Conservation (phyloP, 1,284 basidiomycete genomes). For the Dichomitus squalens region DNA sequence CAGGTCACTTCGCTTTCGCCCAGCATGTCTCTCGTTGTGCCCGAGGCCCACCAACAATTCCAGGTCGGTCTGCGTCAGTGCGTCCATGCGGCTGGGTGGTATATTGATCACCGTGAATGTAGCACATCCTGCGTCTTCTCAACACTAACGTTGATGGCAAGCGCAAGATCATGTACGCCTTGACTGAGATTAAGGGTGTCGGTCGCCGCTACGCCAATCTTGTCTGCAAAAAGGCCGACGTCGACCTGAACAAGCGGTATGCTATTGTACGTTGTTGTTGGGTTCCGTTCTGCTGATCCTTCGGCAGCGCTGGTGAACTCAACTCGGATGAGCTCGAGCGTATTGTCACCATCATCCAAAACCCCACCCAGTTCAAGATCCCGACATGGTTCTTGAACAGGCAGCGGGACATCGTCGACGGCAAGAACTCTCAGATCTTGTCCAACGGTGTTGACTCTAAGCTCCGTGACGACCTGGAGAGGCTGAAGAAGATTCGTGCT, state of each 20-base stretch:
- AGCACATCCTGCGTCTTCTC: slow-evolving; percentile 98
- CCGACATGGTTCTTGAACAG: slow-evolving; percentile 99
- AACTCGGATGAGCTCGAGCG: slow-evolving; percentile 99
- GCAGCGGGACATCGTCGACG: slow-evolving; percentile 97
- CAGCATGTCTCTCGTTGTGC: slow-evolving; percentile 91
- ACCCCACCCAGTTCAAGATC: slow-evolving; percentile 99
- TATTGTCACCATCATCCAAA: slow-evolving; percentile 99
- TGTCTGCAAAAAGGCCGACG: slow-evolving; percentile 99
- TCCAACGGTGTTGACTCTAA: slow-evolving; percentile 99
- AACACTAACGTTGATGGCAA: slow-evolving; percentile 99
- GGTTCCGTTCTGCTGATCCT: background rate
- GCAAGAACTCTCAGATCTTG: slow-evolving; percentile 95
- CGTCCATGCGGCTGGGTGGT: background rate
- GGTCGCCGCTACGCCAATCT: slow-evolving; percentile 98
- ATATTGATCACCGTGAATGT: slow-evolving; percentile 5
- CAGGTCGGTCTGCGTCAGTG: slow-evolving; percentile 55
- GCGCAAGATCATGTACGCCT: slow-evolving; percentile 97
- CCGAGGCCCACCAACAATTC: slow-evolving; percentile 92
- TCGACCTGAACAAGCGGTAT: slow-evolving; percentile 98
- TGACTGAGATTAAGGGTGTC: slow-evolving; percentile 99
- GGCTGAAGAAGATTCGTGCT: slow-evolving; percentile 99
- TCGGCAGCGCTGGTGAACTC: slow-evolving; percentile 82
- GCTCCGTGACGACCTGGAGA: slow-evolving; percentile 97
- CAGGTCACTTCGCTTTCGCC: slow-evolving; percentile 21
- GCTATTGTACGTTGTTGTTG: slow-evolving; percentile 28